A percentile compares a stretch with the other conserved stretches of the same genome.
Conservation (phyloP, 192 early-diverging fungal species). For the Geranomyces variabilis region DNA sequence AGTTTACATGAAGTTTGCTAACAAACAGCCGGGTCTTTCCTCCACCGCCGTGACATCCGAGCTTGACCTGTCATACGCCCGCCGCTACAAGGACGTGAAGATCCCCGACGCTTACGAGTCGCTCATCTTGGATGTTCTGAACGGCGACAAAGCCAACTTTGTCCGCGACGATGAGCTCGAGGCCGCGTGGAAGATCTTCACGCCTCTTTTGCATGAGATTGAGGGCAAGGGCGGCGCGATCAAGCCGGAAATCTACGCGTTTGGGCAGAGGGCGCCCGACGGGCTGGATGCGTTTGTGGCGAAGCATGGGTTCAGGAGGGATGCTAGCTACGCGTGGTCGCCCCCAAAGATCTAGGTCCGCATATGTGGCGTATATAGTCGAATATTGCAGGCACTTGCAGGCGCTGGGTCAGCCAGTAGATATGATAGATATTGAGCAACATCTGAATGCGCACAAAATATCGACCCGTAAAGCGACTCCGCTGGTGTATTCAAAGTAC, state of each 20-base stretch:
- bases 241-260: conserved; percentile 74
- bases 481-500: too few species aligned
- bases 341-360: conserved; percentile 37
- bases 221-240: conserved; percentile 58
- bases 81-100: conserved; percentile 82
- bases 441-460: too few species aligned
- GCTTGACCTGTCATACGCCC: conserved; percentile 89
- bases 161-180: conserved; percentile 77
- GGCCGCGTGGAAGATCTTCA: conserved; percentile 97
- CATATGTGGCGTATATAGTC: too few species aligned
- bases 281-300: conserved; percentile 75
- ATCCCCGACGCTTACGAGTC: conserved; percentile 99
- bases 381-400: too few species aligned
- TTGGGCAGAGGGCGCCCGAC: conserved; percentile 82
- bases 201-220: conserved; percentile 90
- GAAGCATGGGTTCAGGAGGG: conserved; percentile 54
- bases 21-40: conserved; percentile 90
- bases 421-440: too few species aligned
- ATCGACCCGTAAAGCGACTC: too few species aligned
- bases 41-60: conserved; percentile 84
- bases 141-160: conserved; percentile 95
- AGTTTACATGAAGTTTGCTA: conserved; percentile 95
- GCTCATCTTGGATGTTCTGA: conserved; percentile 89
- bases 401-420: too few species aligned
- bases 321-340: conserved; percentile 47